Percentiles rank a stretch among this genome's conserved stretches.
These are phyloP conservation scores for Chlamydomonas incerta DNA, from an alignment of 139 green algal genomes.

Conservation along the genomic window DNA sequence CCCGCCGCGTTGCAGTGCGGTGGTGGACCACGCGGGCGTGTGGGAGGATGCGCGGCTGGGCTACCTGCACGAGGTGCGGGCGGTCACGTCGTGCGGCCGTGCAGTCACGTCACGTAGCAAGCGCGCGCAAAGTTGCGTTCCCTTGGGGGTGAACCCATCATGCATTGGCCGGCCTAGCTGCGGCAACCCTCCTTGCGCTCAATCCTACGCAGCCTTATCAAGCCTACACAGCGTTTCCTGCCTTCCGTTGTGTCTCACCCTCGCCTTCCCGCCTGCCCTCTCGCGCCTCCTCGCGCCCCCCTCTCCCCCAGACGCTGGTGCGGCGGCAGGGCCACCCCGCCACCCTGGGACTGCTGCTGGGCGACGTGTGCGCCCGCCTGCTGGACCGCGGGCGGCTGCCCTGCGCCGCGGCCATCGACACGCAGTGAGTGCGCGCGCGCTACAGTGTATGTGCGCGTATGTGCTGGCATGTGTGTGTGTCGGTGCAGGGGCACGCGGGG, in stretches of 20 bases:
- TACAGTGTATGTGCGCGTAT: no score
- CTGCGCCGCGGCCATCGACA: conserved; percentile 44
- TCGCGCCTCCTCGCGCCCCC: no score
- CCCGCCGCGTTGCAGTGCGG: no score
- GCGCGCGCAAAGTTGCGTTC: no score
- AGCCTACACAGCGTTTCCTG: background rate
- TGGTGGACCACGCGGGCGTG: conserved; percentile 42
- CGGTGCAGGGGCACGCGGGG: no score
- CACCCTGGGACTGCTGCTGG: conserved; percentile 40
- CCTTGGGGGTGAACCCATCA: no score
- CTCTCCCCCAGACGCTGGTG: conserved; percentile 26
- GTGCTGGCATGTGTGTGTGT: no score
- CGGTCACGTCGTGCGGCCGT: no score
- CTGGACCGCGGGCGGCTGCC: conserved; percentile 40
- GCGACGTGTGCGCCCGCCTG: conserved; percentile 43
- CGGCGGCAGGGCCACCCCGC: conserved; percentile 44
- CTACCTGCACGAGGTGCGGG: conserved; percentile 47
- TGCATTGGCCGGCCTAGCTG: no score
- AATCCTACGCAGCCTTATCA: no score
- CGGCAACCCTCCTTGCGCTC: no score
- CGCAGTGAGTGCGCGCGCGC: background rate
- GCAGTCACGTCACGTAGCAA: no score
- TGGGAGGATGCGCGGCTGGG: conserved; percentile 52
- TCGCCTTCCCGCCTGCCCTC: background rate
- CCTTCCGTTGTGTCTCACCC: background rate